Conservation (phyloP, 768 basidiomycete genomes). For the Rhodotorula toruloides region DNA sequence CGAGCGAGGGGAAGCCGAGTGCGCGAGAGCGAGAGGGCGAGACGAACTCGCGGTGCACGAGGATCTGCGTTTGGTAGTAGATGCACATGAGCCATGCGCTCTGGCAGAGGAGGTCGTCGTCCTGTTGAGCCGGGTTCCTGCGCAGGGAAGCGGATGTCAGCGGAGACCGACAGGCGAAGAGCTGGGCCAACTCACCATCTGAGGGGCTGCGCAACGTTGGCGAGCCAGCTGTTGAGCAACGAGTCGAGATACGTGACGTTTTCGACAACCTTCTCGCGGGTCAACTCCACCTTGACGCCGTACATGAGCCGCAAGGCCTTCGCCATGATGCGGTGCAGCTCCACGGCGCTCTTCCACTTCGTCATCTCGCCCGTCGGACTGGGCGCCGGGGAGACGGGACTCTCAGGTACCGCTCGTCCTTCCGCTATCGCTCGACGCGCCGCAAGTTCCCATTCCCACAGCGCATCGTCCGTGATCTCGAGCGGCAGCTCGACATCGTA, state of each 20-base stretch:
- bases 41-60: slow-evolving; percentile 71
- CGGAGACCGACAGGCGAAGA: too few relatives aligned
- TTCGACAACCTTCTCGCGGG: slow-evolving; percentile 4
- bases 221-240: slow-evolving; percentile 29
- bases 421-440: background rate
- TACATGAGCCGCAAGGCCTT: slow-evolving; percentile 1
- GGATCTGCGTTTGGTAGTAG: slow-evolving; percentile 54
- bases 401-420: background rate
- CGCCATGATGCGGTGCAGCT: slow-evolving; percentile 14
- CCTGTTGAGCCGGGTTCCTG: slow-evolving; percentile 57
- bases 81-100: slow-evolving; percentile 57
- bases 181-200: slow-evolving; percentile 15
- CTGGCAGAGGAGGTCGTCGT: slow-evolving; percentile 56
- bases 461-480: slow-evolving; percentile 15
- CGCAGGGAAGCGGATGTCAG: background rate
- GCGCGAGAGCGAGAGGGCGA: slow-evolving; percentile 21
- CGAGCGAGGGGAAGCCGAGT: slow-evolving; percentile 58
- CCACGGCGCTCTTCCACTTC: background rate
- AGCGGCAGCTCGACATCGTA: slow-evolving; percentile 46
- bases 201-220: slow-evolving; percentile 26
- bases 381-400: too few relatives aligned
- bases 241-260: slow-evolving; percentile 20
- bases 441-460: slow-evolving; percentile 25
- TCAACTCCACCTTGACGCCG: slow-evolving; percentile 4
- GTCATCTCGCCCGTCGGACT: too few relatives aligned